Conservation (phyloP, 192 early-diverging fungal species). For the Phlyctochytrium planicorne region DNA sequence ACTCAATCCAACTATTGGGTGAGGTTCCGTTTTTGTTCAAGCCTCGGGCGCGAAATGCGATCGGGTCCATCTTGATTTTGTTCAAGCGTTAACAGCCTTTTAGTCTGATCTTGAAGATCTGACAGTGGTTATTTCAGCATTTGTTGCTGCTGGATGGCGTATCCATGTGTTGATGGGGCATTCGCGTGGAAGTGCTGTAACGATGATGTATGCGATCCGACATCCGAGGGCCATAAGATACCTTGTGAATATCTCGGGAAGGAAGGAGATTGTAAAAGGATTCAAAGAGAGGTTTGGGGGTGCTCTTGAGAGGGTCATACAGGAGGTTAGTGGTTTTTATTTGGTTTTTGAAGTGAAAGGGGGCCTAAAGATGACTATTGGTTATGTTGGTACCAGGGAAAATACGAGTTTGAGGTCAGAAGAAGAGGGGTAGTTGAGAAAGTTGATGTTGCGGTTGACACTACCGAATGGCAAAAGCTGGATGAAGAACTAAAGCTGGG, state of each 20-base stretch:
- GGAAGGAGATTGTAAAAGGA: not conserved
- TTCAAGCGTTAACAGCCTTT: no score
- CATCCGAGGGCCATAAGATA: not conserved
- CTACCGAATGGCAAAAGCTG: not conserved
- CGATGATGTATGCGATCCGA: not conserved
- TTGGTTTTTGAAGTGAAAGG: no score
- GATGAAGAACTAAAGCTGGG: not conserved
- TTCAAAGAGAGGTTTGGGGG: not conserved
- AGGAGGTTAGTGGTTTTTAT: not conserved
- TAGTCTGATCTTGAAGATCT: no score
- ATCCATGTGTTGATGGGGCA: not conserved
- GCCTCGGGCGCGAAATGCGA: no score
- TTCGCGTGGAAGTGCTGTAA: not conserved
- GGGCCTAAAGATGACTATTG: no score
- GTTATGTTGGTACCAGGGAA: not conserved
- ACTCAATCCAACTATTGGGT: conserved; percentile 1
- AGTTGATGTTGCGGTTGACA: not conserved
- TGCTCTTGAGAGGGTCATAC: not conserved
- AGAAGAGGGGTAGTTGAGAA: not conserved
- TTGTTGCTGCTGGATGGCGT: not conserved
- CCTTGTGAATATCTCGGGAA: not conserved
- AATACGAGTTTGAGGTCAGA: not conserved
- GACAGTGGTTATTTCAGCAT: not conserved
- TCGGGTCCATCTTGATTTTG: no score
- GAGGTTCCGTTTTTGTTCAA: not conserved